These are phyloP conservation scores for Alternaria sp. DNA, from an alignment of 2,329 filamentous ascomycete genomes.

Conservation along the genomic window DNA sequence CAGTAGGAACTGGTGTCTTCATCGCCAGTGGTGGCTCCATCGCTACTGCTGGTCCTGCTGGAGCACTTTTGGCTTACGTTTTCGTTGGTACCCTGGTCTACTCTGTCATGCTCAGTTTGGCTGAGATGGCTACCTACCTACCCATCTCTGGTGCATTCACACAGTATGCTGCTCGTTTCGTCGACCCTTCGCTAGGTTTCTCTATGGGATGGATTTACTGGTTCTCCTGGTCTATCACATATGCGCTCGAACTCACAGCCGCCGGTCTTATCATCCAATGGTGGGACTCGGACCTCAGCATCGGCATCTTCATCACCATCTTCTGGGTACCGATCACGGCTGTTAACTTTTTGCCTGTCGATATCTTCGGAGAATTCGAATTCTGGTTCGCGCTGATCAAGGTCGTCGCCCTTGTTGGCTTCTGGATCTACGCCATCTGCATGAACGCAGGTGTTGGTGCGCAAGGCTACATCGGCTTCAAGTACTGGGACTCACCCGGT, in stretches of 20 bases:
- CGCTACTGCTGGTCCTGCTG: constrained; percentile 58
- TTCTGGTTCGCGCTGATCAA: constrained; percentile 83
- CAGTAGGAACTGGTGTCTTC: constrained; percentile 64
- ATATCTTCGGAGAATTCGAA: constrained; percentile 78
- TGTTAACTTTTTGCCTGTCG: constrained; percentile 75
- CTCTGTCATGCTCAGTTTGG: constrained; percentile 72
- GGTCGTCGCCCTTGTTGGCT: constrained; percentile 76
- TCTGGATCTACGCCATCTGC: constrained; percentile 79
- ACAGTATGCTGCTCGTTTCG: constrained; percentile 76
- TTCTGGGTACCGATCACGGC: constrained; percentile 75
- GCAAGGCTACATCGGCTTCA: constrained; percentile 77
- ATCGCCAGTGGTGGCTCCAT: constrained; percentile 60
- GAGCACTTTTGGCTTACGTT: constrained; percentile 57
- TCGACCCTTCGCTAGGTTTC: constrained; percentile 76
- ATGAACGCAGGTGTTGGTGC: constrained; percentile 73
- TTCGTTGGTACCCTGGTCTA: constrained; percentile 74
- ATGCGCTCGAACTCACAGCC: constrained; percentile 75
- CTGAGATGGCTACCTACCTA: constrained; percentile 79
- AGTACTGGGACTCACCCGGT: constrained; percentile 73
- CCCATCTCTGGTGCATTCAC: constrained; percentile 81
- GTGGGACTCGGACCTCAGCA: constrained; percentile 69
- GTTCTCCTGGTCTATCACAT: constrained; percentile 79
- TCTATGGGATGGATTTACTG: constrained; percentile 86
- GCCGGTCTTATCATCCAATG: constrained; percentile 79
- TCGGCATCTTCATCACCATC: constrained; percentile 76